Base-by-base conservation (phyloP, 129 eudicot genomes). In the Flaveria ramosissima region DNA sequence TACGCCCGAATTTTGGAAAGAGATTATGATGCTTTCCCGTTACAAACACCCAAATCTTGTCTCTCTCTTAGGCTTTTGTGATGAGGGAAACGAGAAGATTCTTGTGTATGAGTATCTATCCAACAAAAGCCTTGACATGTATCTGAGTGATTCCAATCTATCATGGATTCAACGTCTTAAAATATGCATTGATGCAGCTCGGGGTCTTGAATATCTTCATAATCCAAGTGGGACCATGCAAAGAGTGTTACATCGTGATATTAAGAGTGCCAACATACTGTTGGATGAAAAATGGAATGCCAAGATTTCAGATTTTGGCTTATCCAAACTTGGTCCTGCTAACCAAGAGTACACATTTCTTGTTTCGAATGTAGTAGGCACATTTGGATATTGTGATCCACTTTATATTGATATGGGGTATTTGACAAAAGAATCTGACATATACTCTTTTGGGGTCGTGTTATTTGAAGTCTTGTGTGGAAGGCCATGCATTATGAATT, bases 391-490 rank as follows among this genome's bases (percentile, higher is more conserved):
- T 6, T 36, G 41, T 36, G 41, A 32, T 36, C 1, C 7, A 36
- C 41, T 36, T 36, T 36, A 36, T 36, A 36, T 36, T 5, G 41
- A 36, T 36, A 36, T 36, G 41, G 41, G 41, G 41, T 36, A 36
- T 36, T 3, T 36, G 41, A 36, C 41, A 36, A 59, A 59, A 59
- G 65, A 59, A 59, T 59, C 36, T 1, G 65, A 59, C 23, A 59
- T 59, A 4, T 59, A 59, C n/a, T 59, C 65, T 21, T 59, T 59
- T 59, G 65, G 65, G 7, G 36, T 59, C 4, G 65, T 59, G 16
- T 59, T 59, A 23, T 59, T 59, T 59, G 65, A 59, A 21, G 30
- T 59, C 7, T 10, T 59, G 20, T 68, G 72, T 42, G 53, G 72
- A 42, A 53, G 77, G 43, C 50, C 67, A 2, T 3, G 62, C 62